Conservation (phyloP, 2,329 filamentous ascomycete species). For the Cladosporium sp. region DNA sequence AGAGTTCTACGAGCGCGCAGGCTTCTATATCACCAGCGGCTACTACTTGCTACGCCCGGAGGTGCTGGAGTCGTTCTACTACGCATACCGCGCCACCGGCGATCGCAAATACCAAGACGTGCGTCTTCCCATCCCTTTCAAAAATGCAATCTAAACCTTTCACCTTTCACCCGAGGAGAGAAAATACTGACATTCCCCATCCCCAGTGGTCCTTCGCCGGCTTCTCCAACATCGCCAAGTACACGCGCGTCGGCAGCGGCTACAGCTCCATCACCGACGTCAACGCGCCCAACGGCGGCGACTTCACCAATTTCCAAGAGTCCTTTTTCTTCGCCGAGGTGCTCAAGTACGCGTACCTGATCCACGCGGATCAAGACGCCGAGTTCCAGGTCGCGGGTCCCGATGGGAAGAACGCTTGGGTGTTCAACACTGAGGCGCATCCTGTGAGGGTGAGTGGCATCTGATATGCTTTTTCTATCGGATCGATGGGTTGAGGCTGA, state of each 20-base stretch:
- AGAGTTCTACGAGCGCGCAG: constrained; percentile 64
- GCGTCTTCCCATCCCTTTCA: constrained; percentile 14
- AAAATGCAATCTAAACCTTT: background rate
- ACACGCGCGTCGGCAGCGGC: constrained; percentile 63
- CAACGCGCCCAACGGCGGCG: constrained; percentile 61
- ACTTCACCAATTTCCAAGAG: constrained; percentile 70
- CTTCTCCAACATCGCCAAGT: constrained; percentile 67
- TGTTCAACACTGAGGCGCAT: constrained; percentile 67
- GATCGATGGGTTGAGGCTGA: background rate
- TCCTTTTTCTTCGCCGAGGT: constrained; percentile 88
- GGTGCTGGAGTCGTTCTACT: constrained; percentile 82
- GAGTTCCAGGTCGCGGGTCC: constrained; percentile 19
- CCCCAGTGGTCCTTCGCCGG: constrained; percentile 72
- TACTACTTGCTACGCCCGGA: constrained; percentile 74
- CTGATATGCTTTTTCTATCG: background rate
- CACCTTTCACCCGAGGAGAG: background rate
- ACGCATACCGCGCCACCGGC: constrained; percentile 78
- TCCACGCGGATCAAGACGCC: constrained; percentile 18
- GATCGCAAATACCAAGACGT: constrained; percentile 71
- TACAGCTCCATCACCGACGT: constrained; percentile 68
- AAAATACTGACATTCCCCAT: background rate
- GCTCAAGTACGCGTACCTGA: constrained; percentile 65
- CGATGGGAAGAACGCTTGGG: constrained; percentile 51
- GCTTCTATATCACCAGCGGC: constrained; percentile 67
- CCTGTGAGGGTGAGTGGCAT: constrained; percentile 49